Base-by-base conservation (phyloP, 371 early-diverging fungal genomes). In the Lichtheimia ramosa region DNA sequence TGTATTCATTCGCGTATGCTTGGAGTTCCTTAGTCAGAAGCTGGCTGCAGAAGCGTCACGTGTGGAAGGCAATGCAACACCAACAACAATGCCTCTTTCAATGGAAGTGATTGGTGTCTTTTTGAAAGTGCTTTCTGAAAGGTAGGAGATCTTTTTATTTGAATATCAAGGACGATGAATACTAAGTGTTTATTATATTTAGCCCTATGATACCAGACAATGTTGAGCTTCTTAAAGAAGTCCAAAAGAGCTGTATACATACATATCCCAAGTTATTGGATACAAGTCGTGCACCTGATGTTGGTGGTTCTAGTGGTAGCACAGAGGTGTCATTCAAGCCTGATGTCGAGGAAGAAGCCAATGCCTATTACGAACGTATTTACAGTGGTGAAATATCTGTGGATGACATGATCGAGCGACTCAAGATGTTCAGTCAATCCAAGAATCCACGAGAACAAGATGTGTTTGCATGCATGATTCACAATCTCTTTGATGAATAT, bases 401-500 rank as follows among this genome's bases (percentile, higher is more conserved):
- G 49, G 80, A 83, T 8, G 86, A 89, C 48, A 82, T 93, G 64
- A 84, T 94, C 16, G 89, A 90, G 14, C 65, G 85, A 15, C 77
- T 95, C 21, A 80, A 81, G 60, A 70, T 74, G 43, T 90, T 90
- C 64, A 90, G 87, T 60, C 81, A 76, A n/a, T 90, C 93, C 5
- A 65, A 76, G 24, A 83, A 83, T 58, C 70, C 77, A n/a, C 79
- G 89, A 16, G 92, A 93, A 46, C 88, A 86, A 70, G 89, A 93
- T 43, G 74, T 91, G 8, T 93, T 83, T 72, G 86, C 84, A 14
- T 92, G 90, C 70, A 92, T 93, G 89, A 86, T 93, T 28, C 89
- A 90, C 69, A 89, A 89, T 53, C 73, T 94, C n/a, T 89, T 98
- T 70, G 98, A 97, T 62, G 98, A 98, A 71, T 96, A 92, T 73